Evolutionary conservation across 2,329 filamentous ascomycete species (phyloP), one percentile per base, ranked within the genome.

Genomic region (Cladophialophora psammophila): DNA sequence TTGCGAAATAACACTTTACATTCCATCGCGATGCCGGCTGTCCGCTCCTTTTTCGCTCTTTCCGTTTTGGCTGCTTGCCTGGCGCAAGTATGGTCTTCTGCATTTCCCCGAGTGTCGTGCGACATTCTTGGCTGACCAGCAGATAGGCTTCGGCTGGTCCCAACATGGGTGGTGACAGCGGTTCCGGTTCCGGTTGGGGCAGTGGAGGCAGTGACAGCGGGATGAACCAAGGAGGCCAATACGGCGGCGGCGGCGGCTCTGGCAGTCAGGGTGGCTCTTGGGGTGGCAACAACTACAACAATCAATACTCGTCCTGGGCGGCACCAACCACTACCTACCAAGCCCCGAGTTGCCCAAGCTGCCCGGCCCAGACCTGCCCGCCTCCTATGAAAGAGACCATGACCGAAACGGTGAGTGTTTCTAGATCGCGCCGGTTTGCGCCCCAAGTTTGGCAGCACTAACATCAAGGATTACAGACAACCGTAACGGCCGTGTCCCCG

Each of bases 11-110:
- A 55, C 52, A 38, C 54, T 54, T 60, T 10, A 35, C 36, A 63
- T 56, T 58, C 60, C 60, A 64, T 63, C 63, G 66, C 58, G 63
- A 71, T 71, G 69, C 65, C 69, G 69, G 69, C 67, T 58, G 20
- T 71, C 56, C 67, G 69, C 61, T 70, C 68, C 57, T 67, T 71
- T 68, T 71, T 60, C 35, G 64, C 65, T 60, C 63, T 66, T 65
- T 60, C 67, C 26, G 26, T 66, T 58, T 57, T 73, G 64, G 67
- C 71, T 59, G 63, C 71, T 69, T 73, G 71, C 71, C 71, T 73
- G 71, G 71, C 70, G 71, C 71, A 71, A 68, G 71, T 72, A 65
- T 54, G 68, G 42, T 26, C 48, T 18, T 54, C 45, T 61, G 57
- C 50, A 34, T 34, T 34, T 31, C 1, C n/a, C 35, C 45, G 34